A percentile compares a stretch with the other conserved stretches of the same genome.
These are phyloP conservation scores for Aureobasidium leucospermi DNA, from an alignment of 2,329 filamentous ascomycete genomes.

Conservation along the genomic window DNA sequence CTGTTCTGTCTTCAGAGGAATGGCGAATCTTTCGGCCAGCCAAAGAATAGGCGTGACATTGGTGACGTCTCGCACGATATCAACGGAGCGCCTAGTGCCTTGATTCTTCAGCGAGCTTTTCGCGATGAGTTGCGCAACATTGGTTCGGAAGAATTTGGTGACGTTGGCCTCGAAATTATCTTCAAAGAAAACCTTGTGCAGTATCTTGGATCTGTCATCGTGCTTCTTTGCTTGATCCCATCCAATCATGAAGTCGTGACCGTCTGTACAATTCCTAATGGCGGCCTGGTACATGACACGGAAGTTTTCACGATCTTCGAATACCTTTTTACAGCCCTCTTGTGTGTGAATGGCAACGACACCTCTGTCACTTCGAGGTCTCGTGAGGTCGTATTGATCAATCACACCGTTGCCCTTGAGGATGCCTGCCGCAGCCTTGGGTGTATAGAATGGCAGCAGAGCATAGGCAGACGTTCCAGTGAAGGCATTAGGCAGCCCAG, in stretches of 20 bases:
- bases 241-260: slow-evolving; percentile 42
- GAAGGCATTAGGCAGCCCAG: slow-evolving; percentile 40
- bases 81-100: slow-evolving; percentile 40
- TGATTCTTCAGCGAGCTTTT: slow-evolving; percentile 41
- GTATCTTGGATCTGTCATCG: slow-evolving; percentile 33
- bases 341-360: slow-evolving; percentile 44
- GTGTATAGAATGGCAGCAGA: slow-evolving; percentile 46
- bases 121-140: slow-evolving; percentile 39
- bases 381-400: slow-evolving; percentile 39
- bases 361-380: slow-evolving; percentile 34
- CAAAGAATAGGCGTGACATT: slow-evolving; percentile 61
- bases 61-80: slow-evolving; percentile 57
- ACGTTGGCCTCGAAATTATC: slow-evolving; percentile 38
- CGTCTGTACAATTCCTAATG: slow-evolving; percentile 35
- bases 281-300: slow-evolving; percentile 41
- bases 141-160: slow-evolving; percentile 37
- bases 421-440: slow-evolving; percentile 40
- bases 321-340: slow-evolving; percentile 43
- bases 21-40: slow-evolving; percentile 55
- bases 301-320: slow-evolving; percentile 44
- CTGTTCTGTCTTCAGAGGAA: slow-evolving; percentile 58
- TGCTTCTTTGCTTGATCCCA: slow-evolving; percentile 38
- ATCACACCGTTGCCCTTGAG: slow-evolving; percentile 40
- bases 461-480: slow-evolving; percentile 44
- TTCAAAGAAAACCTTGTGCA: slow-evolving; percentile 43